A percentile compares a stretch with the other conserved stretches of the same genome.
These are phyloP conservation scores for Zangia roseola DNA, from an alignment of 768 basidiomycete species.

Conservation along the genomic window DNA sequence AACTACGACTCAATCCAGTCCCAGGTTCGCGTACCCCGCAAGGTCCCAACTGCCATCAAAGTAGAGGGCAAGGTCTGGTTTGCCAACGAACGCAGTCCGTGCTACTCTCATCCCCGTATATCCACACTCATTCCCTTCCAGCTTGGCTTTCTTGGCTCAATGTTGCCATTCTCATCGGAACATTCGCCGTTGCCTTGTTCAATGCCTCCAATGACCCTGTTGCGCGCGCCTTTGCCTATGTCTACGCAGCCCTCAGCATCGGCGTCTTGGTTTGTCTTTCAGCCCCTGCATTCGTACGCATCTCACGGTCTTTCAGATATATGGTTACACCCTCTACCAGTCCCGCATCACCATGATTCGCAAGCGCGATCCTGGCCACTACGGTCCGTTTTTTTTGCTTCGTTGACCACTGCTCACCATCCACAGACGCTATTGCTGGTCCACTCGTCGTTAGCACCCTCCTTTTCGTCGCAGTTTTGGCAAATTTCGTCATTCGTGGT, in stretches of 20 bases:
- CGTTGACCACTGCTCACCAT: background rate
- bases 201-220: slow-evolving; percentile 71
- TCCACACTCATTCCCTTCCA: slow-evolving; percentile 28
- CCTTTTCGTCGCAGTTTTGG: slow-evolving; percentile 84
- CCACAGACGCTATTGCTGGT: slow-evolving; percentile 73
- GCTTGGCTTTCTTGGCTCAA: slow-evolving; percentile 95
- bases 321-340: slow-evolving; percentile 86
- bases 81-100: slow-evolving; percentile 87
- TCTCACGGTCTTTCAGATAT: slow-evolving; percentile 48
- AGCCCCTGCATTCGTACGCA: background rate
- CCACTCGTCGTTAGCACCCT: slow-evolving; percentile 79
- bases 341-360: slow-evolving; percentile 89
- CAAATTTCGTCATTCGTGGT: slow-evolving; percentile 89
- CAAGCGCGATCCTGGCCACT: slow-evolving; percentile 82
- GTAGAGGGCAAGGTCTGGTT: slow-evolving; percentile 98
- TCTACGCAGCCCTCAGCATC: slow-evolving; percentile 79
- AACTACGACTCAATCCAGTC: slow-evolving; percentile 77
- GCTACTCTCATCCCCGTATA: background rate
- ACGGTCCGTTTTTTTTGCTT: slow-evolving; percentile 53
- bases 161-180: slow-evolving; percentile 77
- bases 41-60: slow-evolving; percentile 75
- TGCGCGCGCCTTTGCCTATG: slow-evolving; percentile 74
- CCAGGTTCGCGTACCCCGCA: slow-evolving; percentile 75
- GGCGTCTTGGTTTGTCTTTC: slow-evolving; percentile 51
- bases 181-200: slow-evolving; percentile 84